Conservation (phyloP, 2,329 filamentous ascomycete genomes). For the Neofusicoccum ribis region DNA sequence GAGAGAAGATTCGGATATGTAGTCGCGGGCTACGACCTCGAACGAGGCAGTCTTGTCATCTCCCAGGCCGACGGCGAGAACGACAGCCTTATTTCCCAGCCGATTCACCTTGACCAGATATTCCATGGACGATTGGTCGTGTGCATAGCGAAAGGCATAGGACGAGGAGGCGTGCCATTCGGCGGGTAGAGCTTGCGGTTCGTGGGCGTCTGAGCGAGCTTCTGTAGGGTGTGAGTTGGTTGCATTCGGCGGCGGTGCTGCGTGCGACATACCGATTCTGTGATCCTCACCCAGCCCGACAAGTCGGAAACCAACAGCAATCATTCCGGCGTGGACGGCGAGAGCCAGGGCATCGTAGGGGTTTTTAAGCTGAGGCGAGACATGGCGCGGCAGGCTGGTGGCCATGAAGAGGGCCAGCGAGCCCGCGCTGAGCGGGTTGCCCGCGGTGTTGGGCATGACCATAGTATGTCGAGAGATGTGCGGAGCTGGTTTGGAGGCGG, state of each 20-base stretch:
- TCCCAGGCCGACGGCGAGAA: constrained; percentile 75
- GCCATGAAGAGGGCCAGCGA: constrained; percentile 47
- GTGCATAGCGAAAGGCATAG: constrained; percentile 83
- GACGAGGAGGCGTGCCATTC: constrained; percentile 77
- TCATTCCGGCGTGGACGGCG: constrained; percentile 80
- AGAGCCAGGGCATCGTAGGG: constrained; percentile 82
- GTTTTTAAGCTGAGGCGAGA: constrained; percentile 56
- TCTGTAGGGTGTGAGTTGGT: constrained; percentile 44
- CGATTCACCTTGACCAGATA: constrained; percentile 81
- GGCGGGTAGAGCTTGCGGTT: constrained; percentile 63
- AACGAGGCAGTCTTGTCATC: constrained; percentile 80
- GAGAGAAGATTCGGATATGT: constrained; percentile 64
- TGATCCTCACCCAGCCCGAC: constrained; percentile 84
- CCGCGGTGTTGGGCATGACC: constrained; percentile 17
- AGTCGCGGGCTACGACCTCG: constrained; percentile 74
- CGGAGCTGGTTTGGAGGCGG: background rate
- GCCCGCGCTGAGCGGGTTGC: constrained; percentile 43
- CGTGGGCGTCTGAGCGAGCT: constrained; percentile 56
- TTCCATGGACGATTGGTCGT: constrained; percentile 80
- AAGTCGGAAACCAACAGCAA: constrained; percentile 75
- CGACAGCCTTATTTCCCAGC: constrained; percentile 78
- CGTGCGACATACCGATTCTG: constrained; percentile 57
- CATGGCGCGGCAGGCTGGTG: constrained; percentile 42
- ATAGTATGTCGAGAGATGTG: background rate
- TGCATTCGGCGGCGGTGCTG: constrained; percentile 16